A percentile compares a stretch with the other conserved stretches of the same genome.
Conservation (phyloP, 2,329 filamentous ascomycete species). For the Claviceps paspali region DNA sequence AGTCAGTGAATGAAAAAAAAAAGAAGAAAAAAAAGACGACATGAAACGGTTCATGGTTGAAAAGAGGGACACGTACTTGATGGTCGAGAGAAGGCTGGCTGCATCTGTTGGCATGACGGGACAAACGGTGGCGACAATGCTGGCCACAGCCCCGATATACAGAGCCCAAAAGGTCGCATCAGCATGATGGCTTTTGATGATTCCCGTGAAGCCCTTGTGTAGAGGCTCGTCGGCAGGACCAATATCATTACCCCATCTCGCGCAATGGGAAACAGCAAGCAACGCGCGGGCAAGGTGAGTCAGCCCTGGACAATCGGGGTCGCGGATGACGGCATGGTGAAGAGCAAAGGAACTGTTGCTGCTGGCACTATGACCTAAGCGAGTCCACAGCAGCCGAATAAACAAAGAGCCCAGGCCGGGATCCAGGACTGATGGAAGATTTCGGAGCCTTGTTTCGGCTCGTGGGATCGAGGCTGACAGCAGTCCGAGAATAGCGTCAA, state of each 20-base stretch:
- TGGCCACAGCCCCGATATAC: slow-evolving; percentile 34
- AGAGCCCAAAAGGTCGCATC: slow-evolving; percentile 36
- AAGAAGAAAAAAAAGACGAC: neutral
- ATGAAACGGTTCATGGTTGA: too few relatives aligned
- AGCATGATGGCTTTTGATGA: slow-evolving; percentile 22
- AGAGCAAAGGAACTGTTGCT: slow-evolving; percentile 52
- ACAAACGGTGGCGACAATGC: slow-evolving; percentile 26
- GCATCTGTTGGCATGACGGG: slow-evolving; percentile 24
- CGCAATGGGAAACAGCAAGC: slow-evolving; percentile 55
- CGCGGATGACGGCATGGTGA: slow-evolving; percentile 54
- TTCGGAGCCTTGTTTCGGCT: slow-evolving; percentile 16
- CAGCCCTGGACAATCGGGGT: slow-evolving; percentile 56
- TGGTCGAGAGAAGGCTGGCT: slow-evolving; percentile 17
- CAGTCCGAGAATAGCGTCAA: slow-evolving; percentile 22
- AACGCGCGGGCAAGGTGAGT: slow-evolving; percentile 57
- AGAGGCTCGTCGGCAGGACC: slow-evolving; percentile 31
- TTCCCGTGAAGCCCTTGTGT: slow-evolving; percentile 24
- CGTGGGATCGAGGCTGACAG: slow-evolving; percentile 28
- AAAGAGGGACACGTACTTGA: slow-evolving; percentile 20
- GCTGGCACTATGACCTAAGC: slow-evolving; percentile 31
- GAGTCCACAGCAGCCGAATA: slow-evolving; percentile 34
- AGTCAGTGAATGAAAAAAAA: neutral
- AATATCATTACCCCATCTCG: slow-evolving; percentile 55
- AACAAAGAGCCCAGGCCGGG: slow-evolving; percentile 30
- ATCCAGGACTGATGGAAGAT: slow-evolving; percentile 26